A percentile compares a stretch with the other conserved stretches of the same genome.
phyloP scores from a whole-genome alignment of 352 stramenopile species.

The Phytopythium oedochilum region DNA sequence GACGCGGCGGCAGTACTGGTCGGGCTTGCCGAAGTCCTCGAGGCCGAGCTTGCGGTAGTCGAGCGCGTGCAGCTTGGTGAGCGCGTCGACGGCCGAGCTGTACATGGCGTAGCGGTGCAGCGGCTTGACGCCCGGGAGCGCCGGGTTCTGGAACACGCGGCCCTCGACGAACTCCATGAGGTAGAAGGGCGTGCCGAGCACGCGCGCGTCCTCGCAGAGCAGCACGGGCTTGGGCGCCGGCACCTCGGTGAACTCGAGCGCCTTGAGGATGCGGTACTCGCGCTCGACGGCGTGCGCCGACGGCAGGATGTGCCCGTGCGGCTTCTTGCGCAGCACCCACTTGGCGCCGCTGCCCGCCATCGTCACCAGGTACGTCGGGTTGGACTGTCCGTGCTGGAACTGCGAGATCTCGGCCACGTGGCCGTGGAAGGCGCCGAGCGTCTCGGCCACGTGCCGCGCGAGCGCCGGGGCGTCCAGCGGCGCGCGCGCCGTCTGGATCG shows the following conservation, averaged over 20 bases:
- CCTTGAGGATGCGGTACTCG: conserved; percentile 68
- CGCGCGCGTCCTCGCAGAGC: conserved; percentile 52
- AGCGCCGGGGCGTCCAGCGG: conserved; percentile 47
- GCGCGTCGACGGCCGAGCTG: conserved; percentile 58
- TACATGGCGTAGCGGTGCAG: conserved; percentile 83
- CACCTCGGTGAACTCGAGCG: conserved; percentile 62
- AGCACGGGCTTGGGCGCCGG: conserved; percentile 58
- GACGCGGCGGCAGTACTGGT: conserved; percentile 73
- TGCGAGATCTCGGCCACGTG: conserved; percentile 58
- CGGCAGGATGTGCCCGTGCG: conserved; percentile 68
- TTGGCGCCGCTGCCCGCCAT: conserved; percentile 47
- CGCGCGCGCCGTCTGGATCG: conserved; percentile 47
- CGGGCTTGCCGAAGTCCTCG: conserved; percentile 48
- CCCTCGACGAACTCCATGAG: conserved; percentile 79
- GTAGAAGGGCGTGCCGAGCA: conserved; percentile 78
- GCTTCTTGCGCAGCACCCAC: conserved; percentile 85
- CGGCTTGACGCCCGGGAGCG: conserved; percentile 51
- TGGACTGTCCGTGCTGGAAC: conserved; percentile 85
- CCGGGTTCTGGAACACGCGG: conserved; percentile 70
- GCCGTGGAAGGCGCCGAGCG: conserved; percentile 46
- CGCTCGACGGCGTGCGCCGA: conserved; percentile 80
- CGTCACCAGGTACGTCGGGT: conserved; percentile 82
- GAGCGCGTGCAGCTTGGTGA: conserved; percentile 60
- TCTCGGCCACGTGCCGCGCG: conserved; percentile 40
- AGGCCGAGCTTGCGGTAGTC: conserved; percentile 58